Conservation (phyloP, 2,329 filamentous ascomycete genomes). For the Stagonosporopsis vannaccii region DNA sequence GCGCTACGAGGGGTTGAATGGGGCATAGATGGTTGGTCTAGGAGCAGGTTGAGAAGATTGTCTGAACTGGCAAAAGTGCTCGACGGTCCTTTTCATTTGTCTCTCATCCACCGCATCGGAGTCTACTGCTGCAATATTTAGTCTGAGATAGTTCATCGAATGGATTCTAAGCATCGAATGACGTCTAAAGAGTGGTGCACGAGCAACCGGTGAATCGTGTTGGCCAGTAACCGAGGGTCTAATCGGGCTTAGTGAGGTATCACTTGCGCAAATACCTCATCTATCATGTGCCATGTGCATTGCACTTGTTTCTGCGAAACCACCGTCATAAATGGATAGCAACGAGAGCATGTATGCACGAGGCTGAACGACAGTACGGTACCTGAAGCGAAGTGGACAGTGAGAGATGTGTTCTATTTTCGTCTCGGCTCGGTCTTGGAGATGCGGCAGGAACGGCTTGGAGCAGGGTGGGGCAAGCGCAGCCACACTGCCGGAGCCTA, state of each 20-base stretch:
- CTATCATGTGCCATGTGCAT: background rate
- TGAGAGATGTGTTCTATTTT: conserved; percentile 12
- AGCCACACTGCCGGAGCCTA: conserved; percentile 13
- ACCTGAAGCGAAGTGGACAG: background rate
- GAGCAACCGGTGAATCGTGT: conserved; percentile 16
- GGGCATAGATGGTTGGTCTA: conserved; percentile 8
- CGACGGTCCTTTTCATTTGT: conserved; percentile 24
- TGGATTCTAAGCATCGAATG: conserved; percentile 20
- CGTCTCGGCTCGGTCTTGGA: conserved; percentile 18
- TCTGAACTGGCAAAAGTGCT: conserved; percentile 14
- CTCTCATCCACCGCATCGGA: conserved; percentile 26
- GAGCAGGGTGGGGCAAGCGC: conserved; percentile 23
- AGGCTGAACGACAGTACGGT: conserved; percentile 5
- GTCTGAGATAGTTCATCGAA: conserved; percentile 39
- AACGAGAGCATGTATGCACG: background rate
- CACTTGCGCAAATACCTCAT: conserved; percentile 4
- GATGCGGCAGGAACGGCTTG: conserved; percentile 28
- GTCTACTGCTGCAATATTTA: conserved; percentile 39
- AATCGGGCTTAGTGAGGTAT: conserved; percentile 7
- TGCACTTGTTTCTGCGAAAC: too few species aligned
- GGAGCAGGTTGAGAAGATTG: conserved; percentile 8
- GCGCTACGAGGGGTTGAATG: conserved; percentile 7
- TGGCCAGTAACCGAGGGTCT: conserved; percentile 8
- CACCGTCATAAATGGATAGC: background rate
- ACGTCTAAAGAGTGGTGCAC: conserved; percentile 10